Percentiles rank a stretch among this genome's conserved stretches.
phyloP scores from a whole-genome alignment of 768 basidiomycete species.

The Suillus decipiens region DNA sequence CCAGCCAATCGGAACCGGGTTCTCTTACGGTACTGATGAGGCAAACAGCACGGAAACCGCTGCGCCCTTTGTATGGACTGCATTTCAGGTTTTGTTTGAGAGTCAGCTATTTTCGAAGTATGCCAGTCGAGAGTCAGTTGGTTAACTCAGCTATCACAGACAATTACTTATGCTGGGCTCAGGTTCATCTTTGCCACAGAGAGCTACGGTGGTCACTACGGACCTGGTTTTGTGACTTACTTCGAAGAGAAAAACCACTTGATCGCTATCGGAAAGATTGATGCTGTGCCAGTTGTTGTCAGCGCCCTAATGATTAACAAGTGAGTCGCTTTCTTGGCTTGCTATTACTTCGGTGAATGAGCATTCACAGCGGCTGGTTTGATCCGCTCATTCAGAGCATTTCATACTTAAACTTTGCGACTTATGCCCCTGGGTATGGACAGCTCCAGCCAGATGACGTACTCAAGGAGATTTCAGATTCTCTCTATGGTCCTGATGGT shows the following conservation, averaged over 20 bases:
- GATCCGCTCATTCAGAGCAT: slow-evolving; percentile 65
- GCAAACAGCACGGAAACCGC: slow-evolving; percentile 56
- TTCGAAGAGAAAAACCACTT: slow-evolving; percentile 16
- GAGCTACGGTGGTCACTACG: slow-evolving; percentile 28
- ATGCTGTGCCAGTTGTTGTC: slow-evolving; percentile 54
- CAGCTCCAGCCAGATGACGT: slow-evolving; percentile 52
- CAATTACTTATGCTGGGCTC: neutral
- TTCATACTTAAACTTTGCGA: slow-evolving; percentile 61
- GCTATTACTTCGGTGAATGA: neutral
- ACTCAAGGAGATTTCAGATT: slow-evolving; percentile 46
- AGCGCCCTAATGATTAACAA: slow-evolving; percentile 69
- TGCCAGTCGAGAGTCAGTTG: slow-evolving; percentile 51
- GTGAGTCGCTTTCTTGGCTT: slow-evolving; percentile 27
- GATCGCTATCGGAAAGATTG: slow-evolving; percentile 44
- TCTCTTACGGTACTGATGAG: slow-evolving; percentile 57
- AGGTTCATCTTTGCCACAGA: slow-evolving; percentile 68
- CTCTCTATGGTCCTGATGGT: slow-evolving; percentile 50
- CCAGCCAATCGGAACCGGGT: slow-evolving; percentile 68
- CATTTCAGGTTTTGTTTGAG: slow-evolving; percentile 65
- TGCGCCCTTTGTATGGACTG: slow-evolving; percentile 61
- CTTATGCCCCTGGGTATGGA: slow-evolving; percentile 66
- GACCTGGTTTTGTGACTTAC: too few species aligned
- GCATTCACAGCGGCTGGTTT: slow-evolving; percentile 54
- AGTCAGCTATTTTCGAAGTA: slow-evolving; percentile 53
- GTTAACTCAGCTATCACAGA: neutral